phyloP scores from a whole-genome alignment of 2,329 filamentous ascomycete genomes.

The Pseudogymnoascus sp. region DNA sequence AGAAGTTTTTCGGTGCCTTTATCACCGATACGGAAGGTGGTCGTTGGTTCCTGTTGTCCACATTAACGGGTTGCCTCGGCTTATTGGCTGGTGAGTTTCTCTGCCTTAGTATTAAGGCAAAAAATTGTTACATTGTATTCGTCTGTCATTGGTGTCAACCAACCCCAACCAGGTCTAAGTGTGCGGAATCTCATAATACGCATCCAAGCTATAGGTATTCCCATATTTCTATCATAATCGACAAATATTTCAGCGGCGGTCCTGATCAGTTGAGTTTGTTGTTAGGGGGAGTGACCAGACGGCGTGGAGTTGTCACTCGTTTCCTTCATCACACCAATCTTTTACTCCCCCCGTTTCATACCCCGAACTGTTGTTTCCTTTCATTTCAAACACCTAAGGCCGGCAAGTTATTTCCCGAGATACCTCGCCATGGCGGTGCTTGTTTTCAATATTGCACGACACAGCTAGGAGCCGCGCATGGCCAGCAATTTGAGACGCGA shows the following conservation, averaged over 20 bases:
- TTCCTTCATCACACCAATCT: neutral
- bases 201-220: neutral
- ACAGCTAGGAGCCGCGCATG: neutral
- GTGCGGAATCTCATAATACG: neutral
- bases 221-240: neutral
- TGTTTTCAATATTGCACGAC: neutral
- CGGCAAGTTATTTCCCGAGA: neutral
- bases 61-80: neutral
- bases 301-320: neutral
- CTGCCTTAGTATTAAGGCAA: neutral
- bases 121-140: neutral
- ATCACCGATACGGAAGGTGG: constrained; percentile 7
- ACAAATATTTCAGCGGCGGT: neutral
- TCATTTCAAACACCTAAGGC: neutral
- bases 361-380: neutral
- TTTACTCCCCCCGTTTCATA: neutral
- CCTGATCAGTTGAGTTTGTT: neutral
- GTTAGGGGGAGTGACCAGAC: neutral
- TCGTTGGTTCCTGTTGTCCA: neutral
- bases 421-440: neutral
- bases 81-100: neutral
- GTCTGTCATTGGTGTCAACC: neutral
- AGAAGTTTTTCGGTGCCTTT: neutral
- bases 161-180: neutral
- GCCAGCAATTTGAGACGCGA: neutral